Evolutionary conservation across 768 basidiomycete species (phyloP).

Genomic region (Termitomyces sp.): DNA sequence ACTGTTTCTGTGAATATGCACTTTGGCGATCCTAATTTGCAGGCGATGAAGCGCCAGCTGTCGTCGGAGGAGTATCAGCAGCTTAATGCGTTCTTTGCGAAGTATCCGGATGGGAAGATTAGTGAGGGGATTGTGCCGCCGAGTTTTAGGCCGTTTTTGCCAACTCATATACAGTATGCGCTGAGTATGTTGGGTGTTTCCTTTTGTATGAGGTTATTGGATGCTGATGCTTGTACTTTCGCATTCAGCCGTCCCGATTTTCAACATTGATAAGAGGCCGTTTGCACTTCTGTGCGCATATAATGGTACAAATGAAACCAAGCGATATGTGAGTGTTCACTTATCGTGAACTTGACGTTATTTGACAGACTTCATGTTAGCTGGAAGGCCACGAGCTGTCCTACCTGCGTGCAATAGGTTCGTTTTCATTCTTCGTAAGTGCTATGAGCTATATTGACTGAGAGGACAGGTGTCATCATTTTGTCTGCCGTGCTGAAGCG

Average conservation of each 20-base stretch:
- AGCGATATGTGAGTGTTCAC: conserved; percentile 60
- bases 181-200: conserved; percentile 53
- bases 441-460: conserved; percentile 1
- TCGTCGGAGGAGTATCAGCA: conserved; percentile 69
- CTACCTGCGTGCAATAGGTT: conserved; percentile 87
- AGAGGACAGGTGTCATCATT: conserved; percentile 72
- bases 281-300: conserved; percentile 91
- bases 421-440: neutral
- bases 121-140: conserved; percentile 83
- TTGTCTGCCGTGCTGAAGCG: conserved; percentile 90
- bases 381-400: conserved; percentile 88
- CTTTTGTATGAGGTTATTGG: neutral
- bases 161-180: conserved; percentile 80
- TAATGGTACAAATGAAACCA: conserved; percentile 76
- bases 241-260: conserved; percentile 77
- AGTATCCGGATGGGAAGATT: conserved; percentile 81
- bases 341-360: neutral
- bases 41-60: conserved; percentile 51
- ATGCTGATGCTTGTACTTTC: conserved; percentile 4
- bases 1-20: conserved; percentile 68
- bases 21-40: conserved; percentile 54
- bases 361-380: conserved; percentile 29
- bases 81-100: conserved; percentile 73
- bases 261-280: conserved; percentile 88
- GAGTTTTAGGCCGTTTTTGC: conserved; percentile 81